Evolutionary conservation across 2,329 filamentous ascomycete species (phyloP).

Genomic region (Coniochaeta prunicola): DNA sequence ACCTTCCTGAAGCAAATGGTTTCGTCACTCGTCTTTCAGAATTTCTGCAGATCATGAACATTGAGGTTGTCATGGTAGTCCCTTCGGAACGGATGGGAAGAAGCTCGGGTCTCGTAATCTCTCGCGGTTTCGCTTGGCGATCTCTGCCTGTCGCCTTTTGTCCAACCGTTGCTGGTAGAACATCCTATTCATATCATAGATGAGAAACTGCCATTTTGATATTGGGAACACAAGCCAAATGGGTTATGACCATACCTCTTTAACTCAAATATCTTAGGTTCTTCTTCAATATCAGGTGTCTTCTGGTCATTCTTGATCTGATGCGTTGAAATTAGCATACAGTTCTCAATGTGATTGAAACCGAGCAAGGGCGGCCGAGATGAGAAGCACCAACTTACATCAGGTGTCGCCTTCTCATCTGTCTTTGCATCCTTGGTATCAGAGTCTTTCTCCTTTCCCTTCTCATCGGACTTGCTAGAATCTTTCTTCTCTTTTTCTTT

Average conservation of each 20-base stretch:
- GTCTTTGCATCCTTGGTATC: too few species aligned
- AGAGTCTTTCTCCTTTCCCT: slow-evolving; percentile 33
- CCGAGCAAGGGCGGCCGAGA: too few species aligned
- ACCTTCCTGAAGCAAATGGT: too few species aligned
- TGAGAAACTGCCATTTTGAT: neutral
- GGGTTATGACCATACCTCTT: slow-evolving; percentile 53
- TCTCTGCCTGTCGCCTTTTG: slow-evolving; percentile 69
- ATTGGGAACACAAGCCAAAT: neutral
- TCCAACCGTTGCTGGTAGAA: slow-evolving; percentile 84
- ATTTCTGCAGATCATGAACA: neutral
- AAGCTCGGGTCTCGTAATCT: slow-evolving; percentile 68
- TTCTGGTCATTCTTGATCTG: slow-evolving; percentile 10
- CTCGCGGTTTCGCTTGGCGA: slow-evolving; percentile 74
- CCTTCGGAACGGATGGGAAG: slow-evolving; percentile 80
- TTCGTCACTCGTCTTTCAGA: neutral
- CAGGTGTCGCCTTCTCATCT: slow-evolving; percentile 28
- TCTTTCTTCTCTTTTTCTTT: slow-evolving; percentile 52
- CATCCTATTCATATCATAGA: slow-evolving; percentile 39
- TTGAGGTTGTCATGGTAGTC: slow-evolving; percentile 29
- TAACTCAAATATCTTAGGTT: slow-evolving; percentile 74
- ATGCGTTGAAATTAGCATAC: neutral
- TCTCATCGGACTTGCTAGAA: slow-evolving; percentile 39
- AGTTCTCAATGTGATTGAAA: too few species aligned
- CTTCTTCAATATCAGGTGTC: slow-evolving; percentile 46
- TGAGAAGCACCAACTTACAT: slow-evolving; percentile 17